These are phyloP conservation scores for Starmerella stigmatis DNA, from an alignment of 805 yeast species.

Conservation along the genomic window DNA sequence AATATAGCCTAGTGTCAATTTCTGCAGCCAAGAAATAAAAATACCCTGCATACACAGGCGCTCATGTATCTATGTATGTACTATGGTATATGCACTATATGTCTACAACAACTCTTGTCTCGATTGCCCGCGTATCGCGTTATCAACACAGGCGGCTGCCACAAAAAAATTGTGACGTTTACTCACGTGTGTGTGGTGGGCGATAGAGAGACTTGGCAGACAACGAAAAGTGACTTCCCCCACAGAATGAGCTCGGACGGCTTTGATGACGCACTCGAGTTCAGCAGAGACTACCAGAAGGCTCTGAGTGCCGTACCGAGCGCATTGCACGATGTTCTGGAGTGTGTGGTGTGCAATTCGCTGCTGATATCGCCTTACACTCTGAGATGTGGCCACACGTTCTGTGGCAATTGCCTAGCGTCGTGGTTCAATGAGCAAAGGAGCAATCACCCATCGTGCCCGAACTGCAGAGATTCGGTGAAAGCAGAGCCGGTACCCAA, in stretches of 20 bases:
- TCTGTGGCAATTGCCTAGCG: conserved; percentile 41
- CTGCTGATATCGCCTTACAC: conserved; percentile 49
- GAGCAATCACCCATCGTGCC: conserved; percentile 20
- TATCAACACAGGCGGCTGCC: no score
- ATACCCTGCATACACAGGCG: no score
- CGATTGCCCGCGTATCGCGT: no score
- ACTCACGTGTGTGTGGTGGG: no score
- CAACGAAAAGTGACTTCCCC: not conserved
- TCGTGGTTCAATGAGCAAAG: conserved; percentile 26
- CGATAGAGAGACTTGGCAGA: no score
- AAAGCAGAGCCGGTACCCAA: conserved; percentile 17
- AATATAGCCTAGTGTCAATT: no score
- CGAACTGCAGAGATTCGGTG: conserved; percentile 21
- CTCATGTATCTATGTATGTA: no score
- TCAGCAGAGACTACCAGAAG: not conserved
- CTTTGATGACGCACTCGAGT: conserved; percentile 11
- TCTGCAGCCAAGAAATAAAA: no score
- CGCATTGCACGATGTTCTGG: conserved; percentile 16
- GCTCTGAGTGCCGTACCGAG: conserved; percentile 9
- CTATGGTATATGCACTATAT: no score
- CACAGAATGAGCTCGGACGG: conserved; percentile 10
- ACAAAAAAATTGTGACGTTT: no score
- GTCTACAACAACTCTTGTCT: no score
- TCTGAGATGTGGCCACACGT: conserved; percentile 53
- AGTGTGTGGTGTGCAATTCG: conserved; percentile 52